phyloP scores from a whole-genome alignment of 805 yeast species.

The Maudiozyma barnettii region DNA sequence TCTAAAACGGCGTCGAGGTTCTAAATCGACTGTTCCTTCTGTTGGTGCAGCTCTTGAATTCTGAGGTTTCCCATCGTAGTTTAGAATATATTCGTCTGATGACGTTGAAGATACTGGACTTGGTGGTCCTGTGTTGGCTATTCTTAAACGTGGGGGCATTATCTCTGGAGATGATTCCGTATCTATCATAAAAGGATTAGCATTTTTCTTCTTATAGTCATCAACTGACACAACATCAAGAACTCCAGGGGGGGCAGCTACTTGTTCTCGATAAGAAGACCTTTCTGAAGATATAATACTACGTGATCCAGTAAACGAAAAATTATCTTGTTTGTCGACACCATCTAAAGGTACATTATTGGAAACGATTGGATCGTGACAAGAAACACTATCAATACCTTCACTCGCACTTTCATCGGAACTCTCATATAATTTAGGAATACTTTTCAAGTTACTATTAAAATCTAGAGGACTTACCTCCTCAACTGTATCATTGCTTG shows the following conservation, averaged over 20 bases:
- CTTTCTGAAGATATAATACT: neutral
- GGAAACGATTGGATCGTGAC: neutral
- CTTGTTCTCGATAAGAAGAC: neutral
- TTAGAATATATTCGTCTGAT: neutral
- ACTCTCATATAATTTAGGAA: neutral
- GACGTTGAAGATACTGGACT: neutral
- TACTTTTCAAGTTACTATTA: neutral
- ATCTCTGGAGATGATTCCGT: neutral
- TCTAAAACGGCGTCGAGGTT: constrained; percentile 16
- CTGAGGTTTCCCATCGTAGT: neutral
- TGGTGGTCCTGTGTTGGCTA: neutral
- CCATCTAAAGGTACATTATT: neutral
- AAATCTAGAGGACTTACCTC: neutral
- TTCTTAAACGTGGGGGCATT: neutral
- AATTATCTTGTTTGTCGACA: neutral
- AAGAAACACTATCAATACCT: neutral
- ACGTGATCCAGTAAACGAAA: neutral
- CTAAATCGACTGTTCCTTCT: neutral
- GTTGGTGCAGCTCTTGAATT: neutral
- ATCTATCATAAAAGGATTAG: constrained; percentile 1
- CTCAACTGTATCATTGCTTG: neutral
- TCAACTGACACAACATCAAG: neutral
- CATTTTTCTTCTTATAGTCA: neutral
- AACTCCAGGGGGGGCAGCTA: neutral
- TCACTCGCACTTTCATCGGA: neutral